Conservation (phyloP, 169 alveolate species). For the Toxoplasma gondii region DNA sequence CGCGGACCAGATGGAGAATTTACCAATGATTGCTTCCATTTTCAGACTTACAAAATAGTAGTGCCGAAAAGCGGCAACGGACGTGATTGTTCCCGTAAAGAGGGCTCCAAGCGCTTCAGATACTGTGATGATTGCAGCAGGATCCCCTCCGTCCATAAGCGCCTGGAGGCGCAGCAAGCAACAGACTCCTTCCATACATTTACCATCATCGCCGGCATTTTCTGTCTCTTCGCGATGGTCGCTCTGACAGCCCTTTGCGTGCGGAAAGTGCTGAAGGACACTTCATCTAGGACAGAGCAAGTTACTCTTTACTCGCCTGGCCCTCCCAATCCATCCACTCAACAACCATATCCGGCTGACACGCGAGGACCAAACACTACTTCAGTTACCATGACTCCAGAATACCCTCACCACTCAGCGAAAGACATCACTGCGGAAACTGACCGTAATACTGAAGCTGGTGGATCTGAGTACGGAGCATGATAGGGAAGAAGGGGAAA, state of each 20-base stretch:
- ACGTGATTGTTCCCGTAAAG: slow-evolving; percentile 24
- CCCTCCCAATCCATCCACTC: not conserved
- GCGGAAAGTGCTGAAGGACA: slow-evolving; percentile 11
- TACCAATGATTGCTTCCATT: slow-evolving; percentile 48
- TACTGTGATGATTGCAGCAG: slow-evolving; percentile 56
- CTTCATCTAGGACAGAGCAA: not conserved
- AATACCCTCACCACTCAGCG: not conserved
- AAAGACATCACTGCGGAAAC: not conserved
- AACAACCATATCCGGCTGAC: not conserved
- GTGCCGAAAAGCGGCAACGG: slow-evolving; percentile 42
- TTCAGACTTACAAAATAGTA: slow-evolving; percentile 14
- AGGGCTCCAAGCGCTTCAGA: slow-evolving; percentile 43
- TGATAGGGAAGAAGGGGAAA: not conserved
- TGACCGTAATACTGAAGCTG: slow-evolving; percentile 38
- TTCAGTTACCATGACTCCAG: slow-evolving; percentile 5
- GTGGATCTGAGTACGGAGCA: not conserved
- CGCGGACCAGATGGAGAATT: slow-evolving; percentile 49
- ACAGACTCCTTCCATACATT: not conserved
- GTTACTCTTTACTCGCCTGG: not conserved
- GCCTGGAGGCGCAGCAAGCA: slow-evolving; percentile 37
- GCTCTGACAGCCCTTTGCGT: slow-evolving; percentile 33
- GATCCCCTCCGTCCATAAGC: slow-evolving; percentile 56
- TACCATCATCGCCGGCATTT: slow-evolving; percentile 12
- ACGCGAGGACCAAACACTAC: not conserved
- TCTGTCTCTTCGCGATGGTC: slow-evolving; percentile 26